Percentiles rank a stretch among this genome's conserved stretches.
These are phyloP conservation scores for Sclerotinia spermophila DNA, from an alignment of 2,329 filamentous ascomycete species.

Conservation along the genomic window DNA sequence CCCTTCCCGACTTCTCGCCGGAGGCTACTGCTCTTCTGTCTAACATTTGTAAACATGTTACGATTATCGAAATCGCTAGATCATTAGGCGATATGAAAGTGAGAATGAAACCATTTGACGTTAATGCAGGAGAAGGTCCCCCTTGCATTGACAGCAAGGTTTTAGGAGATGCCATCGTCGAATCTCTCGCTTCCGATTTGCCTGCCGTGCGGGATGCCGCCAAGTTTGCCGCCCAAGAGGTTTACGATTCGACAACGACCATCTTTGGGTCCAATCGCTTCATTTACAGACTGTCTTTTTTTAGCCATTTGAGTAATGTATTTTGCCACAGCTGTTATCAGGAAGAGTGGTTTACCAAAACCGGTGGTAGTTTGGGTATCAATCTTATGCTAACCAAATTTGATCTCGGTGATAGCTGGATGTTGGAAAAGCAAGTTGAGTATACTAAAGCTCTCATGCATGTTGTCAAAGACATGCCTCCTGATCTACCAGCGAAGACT, in stretches of 20 bases:
- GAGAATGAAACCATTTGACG: constrained; percentile 73
- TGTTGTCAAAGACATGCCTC: constrained; percentile 97
- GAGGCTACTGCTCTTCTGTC: constrained; percentile 72
- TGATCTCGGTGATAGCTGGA: constrained; percentile 79
- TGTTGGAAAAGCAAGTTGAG: constrained; percentile 77
- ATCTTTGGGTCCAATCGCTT: constrained; percentile 75
- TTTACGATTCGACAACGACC: constrained; percentile 70
- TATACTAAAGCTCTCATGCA: constrained; percentile 91
- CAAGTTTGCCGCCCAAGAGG: constrained; percentile 70
- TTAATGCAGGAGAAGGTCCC: constrained; percentile 79
- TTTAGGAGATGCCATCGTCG: constrained; percentile 83
- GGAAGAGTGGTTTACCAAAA: constrained; percentile 98
- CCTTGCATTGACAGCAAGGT: constrained; percentile 83
- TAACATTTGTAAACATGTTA: constrained; percentile 84
- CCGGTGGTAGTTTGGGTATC: constrained; percentile 87
- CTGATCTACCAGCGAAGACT: constrained; percentile 88
- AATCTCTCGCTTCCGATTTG: constrained; percentile 84
- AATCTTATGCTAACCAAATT: constrained; percentile 81
- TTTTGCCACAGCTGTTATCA: constrained; percentile 96
- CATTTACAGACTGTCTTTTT: constrained; percentile 77
- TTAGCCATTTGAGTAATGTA: constrained; percentile 73
- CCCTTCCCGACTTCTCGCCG: constrained; percentile 73
- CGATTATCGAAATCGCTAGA: constrained; percentile 81
- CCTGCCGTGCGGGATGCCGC: constrained; percentile 77
- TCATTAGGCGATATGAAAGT: constrained; percentile 80